Percentiles rank a stretch among this genome's conserved stretches.
Conservation (phyloP, 352 stramenopile species). For the Pythium periplocum region DNA sequence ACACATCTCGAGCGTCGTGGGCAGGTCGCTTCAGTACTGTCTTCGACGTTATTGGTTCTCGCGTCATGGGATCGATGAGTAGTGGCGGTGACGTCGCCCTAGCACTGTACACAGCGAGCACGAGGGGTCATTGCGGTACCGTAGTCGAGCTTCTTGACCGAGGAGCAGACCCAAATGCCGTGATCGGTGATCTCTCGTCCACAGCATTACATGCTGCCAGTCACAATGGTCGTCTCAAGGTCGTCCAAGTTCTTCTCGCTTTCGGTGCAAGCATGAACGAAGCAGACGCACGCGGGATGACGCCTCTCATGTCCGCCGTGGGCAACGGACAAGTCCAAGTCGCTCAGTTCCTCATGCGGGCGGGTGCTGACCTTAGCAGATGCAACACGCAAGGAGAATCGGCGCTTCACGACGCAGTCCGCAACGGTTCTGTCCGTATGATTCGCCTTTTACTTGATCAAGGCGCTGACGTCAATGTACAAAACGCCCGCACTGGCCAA, state of each 20-base stretch:
- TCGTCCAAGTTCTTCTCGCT: constrained; percentile 38
- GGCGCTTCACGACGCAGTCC: constrained; percentile 42
- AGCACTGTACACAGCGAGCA: constrained; percentile 41
- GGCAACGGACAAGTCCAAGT: constrained; percentile 39
- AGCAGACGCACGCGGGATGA: constrained; percentile 32
- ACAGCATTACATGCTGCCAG: constrained; percentile 45
- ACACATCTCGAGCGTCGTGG: not conserved
- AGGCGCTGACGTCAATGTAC: constrained; percentile 38
- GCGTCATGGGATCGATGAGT: not conserved
- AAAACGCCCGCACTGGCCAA: constrained; percentile 31
- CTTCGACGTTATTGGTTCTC: constrained; percentile 2
- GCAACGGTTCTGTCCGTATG: constrained; percentile 29
- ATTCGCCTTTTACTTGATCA: constrained; percentile 38
- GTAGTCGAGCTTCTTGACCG: constrained; percentile 40
- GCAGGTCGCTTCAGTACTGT: not conserved
- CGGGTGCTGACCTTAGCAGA: constrained; percentile 44
- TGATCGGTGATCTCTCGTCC: constrained; percentile 24
- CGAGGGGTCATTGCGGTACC: constrained; percentile 38
- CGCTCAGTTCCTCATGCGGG: constrained; percentile 39
- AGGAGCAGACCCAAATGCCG: constrained; percentile 33
- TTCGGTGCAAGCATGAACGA: constrained; percentile 38
- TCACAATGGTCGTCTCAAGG: constrained; percentile 34
- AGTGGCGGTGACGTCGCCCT: constrained; percentile 16
- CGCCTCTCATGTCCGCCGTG: constrained; percentile 44
- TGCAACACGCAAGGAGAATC: constrained; percentile 38